These are phyloP conservation scores for Tulasnella sp. DNA, from an alignment of 768 basidiomycete genomes.

Conservation along the genomic window DNA sequence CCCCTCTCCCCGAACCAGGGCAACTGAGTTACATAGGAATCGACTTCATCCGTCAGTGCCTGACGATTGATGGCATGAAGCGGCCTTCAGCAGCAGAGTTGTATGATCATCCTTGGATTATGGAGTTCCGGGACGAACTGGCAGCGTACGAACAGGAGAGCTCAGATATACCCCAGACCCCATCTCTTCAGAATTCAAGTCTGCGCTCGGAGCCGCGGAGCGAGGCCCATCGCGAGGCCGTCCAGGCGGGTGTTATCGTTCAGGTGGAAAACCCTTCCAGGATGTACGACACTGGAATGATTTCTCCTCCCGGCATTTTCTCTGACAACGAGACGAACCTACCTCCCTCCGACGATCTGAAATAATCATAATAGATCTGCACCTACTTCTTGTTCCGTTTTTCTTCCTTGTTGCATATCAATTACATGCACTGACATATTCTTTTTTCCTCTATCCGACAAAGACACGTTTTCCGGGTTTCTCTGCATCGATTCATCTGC, in stretches of 20 bases:
- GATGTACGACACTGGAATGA: constrained; percentile 6
- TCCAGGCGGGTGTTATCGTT: not conserved
- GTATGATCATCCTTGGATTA: constrained; percentile 83
- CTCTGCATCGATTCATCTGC: not conserved
- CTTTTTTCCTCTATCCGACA: not conserved
- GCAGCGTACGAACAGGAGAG: constrained; percentile 1
- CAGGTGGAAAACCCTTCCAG: not conserved
- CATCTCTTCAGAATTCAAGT: constrained; percentile 3
- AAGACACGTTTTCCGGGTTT: not conserved
- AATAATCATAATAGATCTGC: not conserved
- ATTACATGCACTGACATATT: not conserved
- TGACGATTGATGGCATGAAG: constrained; percentile 73
- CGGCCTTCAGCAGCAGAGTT: constrained; percentile 80
- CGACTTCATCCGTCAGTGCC: constrained; percentile 84
- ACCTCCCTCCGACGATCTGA: not conserved
- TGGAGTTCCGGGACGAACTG: constrained; percentile 63
- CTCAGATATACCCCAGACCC: constrained; percentile 1
- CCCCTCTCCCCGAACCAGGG: constrained; percentile 82
- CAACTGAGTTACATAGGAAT: constrained; percentile 85
- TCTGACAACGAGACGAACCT: not conserved
- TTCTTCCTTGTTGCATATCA: not conserved
- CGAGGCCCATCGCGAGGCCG: not conserved
- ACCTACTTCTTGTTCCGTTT: not conserved
- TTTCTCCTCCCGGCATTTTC: constrained; percentile 2
- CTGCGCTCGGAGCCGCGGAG: constrained; percentile 1